Percentiles rank a stretch among this genome's conserved stretches.
Conservation (phyloP, 352 stramenopile genomes). For the Phytophthora syringae region DNA sequence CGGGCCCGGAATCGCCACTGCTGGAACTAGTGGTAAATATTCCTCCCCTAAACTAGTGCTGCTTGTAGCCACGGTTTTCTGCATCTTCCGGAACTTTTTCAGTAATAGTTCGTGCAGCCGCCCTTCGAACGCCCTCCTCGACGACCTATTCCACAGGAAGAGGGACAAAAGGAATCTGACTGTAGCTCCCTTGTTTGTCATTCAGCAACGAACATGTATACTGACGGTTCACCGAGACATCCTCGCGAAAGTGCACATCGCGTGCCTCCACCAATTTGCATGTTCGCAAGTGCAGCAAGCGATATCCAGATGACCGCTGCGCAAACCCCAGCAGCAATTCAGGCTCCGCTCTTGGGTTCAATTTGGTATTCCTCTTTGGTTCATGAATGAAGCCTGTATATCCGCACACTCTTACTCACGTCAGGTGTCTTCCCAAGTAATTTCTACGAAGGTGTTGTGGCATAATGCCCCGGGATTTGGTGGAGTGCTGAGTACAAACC, state of each 20-base stretch:
- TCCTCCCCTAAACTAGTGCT: too few relatives aligned
- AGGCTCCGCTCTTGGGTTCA: constrained; percentile 3
- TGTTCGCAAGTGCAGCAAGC: constrained; percentile 6
- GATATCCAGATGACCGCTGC: not conserved
- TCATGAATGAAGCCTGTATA: constrained; percentile 3
- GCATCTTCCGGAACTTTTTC: too few relatives aligned
- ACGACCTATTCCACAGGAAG: constrained; percentile 6
- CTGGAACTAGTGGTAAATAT: too few relatives aligned
- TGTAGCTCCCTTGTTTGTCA: not conserved
- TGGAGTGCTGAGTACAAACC: too few relatives aligned
- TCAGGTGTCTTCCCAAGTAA: not conserved
- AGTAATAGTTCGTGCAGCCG: not conserved
- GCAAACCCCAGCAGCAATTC: constrained; percentile 9
- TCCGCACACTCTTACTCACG: constrained; percentile 6
- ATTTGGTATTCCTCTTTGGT: not conserved
- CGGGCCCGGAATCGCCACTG: too few relatives aligned
- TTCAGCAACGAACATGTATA: not conserved
- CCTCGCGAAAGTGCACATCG: constrained; percentile 2
- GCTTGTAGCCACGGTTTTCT: not conserved
- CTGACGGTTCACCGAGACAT: constrained; percentile 2
- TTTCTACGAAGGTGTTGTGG: constrained; percentile 9
- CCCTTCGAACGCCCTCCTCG: not conserved
- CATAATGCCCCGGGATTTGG: too few relatives aligned
- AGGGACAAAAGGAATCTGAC: not conserved
- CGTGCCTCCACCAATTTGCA: constrained; percentile 1